Base-by-base conservation (phyloP, 805 yeast genomes). In the Zygoascus bituminiphila region DNA sequence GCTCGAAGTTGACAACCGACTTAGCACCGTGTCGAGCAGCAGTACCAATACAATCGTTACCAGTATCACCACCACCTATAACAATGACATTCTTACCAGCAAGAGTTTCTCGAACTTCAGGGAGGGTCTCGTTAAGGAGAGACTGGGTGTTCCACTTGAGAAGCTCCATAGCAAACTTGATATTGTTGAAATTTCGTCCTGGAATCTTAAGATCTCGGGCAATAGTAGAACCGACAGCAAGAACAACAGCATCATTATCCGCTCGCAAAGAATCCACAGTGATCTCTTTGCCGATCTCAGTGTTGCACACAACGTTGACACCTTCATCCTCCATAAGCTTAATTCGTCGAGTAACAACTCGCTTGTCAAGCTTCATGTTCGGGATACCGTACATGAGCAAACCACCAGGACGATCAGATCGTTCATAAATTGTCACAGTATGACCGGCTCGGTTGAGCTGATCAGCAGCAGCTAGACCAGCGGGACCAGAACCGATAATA, bases 61-160 rank as follows among this genome's bases (percentile, higher is more conserved):
- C 98, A 31, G 98, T 91, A 69, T 91, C 98, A 79, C 98, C 98
- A 74, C 98, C 98, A 62, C 98, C 98, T 73, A 91, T 91, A 48
- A 91, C 98, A 61, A 91, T 81, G 49, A 91, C 98, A 55, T 85
- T 75, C 75, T 91, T 93, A 58, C 93, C 98, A 53, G 76, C 79
- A 51, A 91, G 67, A 52, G 77, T 75, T 55, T 75, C 71, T 56
- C 84, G 78, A 51, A 91, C 83, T 49, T 81, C 84, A 54, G 81
- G 93, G 66, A 93, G 74, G 60, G 84, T 78, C 57, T 82, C 82
- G 50, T 84, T 87, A 56, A 93, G 77, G 61, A 93, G 75, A 2
- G 96, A 94, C 70, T 88, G 78, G 49, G 98, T 91, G 74, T 93
- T 93, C 63, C 82, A 72, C 63, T 82, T 83, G 63, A 91, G 77